Base-by-base conservation (phyloP, 371 early-diverging fungal species). In the Funneliformis caledonium region DNA sequence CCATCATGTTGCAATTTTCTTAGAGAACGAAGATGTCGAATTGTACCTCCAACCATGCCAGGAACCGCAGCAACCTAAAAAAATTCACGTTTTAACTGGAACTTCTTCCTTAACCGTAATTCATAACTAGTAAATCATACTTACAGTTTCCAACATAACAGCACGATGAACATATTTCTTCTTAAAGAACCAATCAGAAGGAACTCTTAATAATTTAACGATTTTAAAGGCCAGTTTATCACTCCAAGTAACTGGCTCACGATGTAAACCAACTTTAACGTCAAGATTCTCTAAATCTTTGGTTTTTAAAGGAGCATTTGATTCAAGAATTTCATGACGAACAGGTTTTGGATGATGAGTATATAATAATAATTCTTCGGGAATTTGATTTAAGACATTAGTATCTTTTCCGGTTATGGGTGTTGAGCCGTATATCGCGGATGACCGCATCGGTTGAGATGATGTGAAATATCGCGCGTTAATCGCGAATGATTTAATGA, bases 31-130 rank as follows among this genome's bases (percentile, higher is more conserved):
- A 97, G 89, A 83, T 98, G 98, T 4, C 97, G 88, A 26, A 94
- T 84, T 88, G 96, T 89, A 7, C 92, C 97, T 45, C 94, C 97
- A 0, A 97, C 96, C 94, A 97, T 95, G 19, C 97, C 96, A 12
- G 98, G 98, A 19, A 97, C 95, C 26, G 80, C 80, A 69, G 82
- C 82, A 76, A 83, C 73, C 64, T 75, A 56, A 33, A 81, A 33
- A 43, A 33, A 43, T 60, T 78, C 79, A 22, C 48, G 50, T 74
- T 10, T 12, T 9, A 60, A 43, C 26, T 37, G 37, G 37, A 37
- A 37, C 37, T 3, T 37, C 2, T 37, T 26, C 2, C 10, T 64
- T 61, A 56, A 78, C 12, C 14, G 37, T 19, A 31, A 10, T 76
- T 16, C 0, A 26, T 45, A 16, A 42, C 31, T 26, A 26, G 11